Conservation (phyloP, 768 basidiomycete species). For the Auricularia sp. region DNA sequence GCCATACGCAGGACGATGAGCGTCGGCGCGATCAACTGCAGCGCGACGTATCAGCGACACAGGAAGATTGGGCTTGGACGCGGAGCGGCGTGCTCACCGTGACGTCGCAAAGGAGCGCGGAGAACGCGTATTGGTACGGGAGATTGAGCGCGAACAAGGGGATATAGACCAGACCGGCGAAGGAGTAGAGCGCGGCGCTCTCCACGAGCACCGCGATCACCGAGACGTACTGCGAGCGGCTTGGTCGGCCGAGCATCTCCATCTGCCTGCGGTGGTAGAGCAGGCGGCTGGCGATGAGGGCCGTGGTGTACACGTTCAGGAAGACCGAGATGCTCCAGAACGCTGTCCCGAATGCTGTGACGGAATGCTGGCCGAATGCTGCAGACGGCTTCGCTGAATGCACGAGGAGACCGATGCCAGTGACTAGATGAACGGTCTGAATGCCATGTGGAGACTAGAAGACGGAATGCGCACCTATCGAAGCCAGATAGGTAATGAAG, state of each 20-base stretch:
- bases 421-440: background rate
- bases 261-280: slow-evolving; percentile 1
- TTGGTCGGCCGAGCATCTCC: slow-evolving; percentile 14
- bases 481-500: background rate
- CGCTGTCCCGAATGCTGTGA: background rate
- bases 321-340: slow-evolving; percentile 16
- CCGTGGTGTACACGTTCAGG: slow-evolving; percentile 24
- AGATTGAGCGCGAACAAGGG: slow-evolving; percentile 17
- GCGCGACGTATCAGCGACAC: background rate
- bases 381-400: background rate
- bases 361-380: background rate
- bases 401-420: background rate
- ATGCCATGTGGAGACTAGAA: too few relatives aligned
- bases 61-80: too few relatives aligned
- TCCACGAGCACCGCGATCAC: slow-evolving; percentile 24
- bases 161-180: slow-evolving; percentile 21
- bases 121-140: background rate
- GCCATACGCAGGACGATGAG: background rate
- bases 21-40: background rate
- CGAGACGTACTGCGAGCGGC: background rate
- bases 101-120: background rate
- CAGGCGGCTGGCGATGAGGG: slow-evolving; percentile 24
- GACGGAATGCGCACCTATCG: background rate
- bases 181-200: slow-evolving; percentile 21
- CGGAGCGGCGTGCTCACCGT: background rate